Evolutionary conservation across 192 early-diverging fungal genomes (phyloP), one percentile per base, ranked within the genome.

Genomic region (Coemansia sp.): DNA sequence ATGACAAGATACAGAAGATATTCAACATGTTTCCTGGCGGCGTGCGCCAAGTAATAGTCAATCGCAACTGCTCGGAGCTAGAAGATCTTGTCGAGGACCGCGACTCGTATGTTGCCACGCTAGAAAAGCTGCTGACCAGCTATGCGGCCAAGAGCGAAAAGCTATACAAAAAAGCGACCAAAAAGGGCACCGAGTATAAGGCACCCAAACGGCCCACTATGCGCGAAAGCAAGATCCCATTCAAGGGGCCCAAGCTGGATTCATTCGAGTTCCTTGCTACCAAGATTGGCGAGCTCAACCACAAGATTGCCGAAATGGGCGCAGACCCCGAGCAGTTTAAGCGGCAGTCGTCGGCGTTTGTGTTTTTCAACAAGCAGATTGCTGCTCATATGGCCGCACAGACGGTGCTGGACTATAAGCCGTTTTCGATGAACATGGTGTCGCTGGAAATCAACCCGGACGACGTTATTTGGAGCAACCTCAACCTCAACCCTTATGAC

Each of bases 391-490:
- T 91, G 74, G 91, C 92, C 8, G 82, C 84, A 6, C 85, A 87
- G 46, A 78, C 81, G 0, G 77, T 90, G 8, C 62, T 89, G 15
- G 78, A 90, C 67, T 79, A 85, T 40, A 80, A 71, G 54, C 83
- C 86, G 6, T 69, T 87, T 39, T 71, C 69, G 11, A 91, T 93
- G 89, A 68, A 72, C 40, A 80, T 83, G 16, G 75, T 82, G n/a
- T 81, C 88, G 26, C 71, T 84, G 15, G 82, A 88, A 30, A 80
- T 96, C 30, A 65, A 84, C 40, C 85, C 88, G 1, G 64, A 85
- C 17, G 90, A 96, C 68, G 74, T 96, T 11, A 86, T 93, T 48
- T 96, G 94, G 94, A 76, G 84, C 14, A 94, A 94, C 64, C 76
- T 92, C 51, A 87, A 86, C 56, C 64, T 88, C 16, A 69, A 72